Percentiles rank a stretch among this genome's conserved stretches.
Evolutionary conservation across 2,329 filamentous ascomycete species (phyloP).

Genomic region (Clonostachys chloroleuca): DNA sequence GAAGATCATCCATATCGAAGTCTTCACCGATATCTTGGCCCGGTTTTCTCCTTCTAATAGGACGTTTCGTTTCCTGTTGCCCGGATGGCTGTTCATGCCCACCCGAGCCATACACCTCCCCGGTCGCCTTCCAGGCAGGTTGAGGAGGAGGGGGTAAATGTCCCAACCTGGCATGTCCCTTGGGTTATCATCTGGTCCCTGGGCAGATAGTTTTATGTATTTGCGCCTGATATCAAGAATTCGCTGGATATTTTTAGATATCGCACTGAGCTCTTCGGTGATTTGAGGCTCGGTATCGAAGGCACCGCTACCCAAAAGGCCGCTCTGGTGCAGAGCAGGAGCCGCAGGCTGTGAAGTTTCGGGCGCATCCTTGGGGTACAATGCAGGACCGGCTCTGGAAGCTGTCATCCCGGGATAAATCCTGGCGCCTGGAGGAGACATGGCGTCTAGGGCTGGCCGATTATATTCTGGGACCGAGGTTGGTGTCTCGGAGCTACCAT

Average conservation of each 20-base stretch:
- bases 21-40: constrained; percentile 90
- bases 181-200: constrained; percentile 80
- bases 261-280: constrained; percentile 76
- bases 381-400: too few species aligned
- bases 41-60: constrained; percentile 68
- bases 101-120: constrained; percentile 2
- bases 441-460: too few species aligned
- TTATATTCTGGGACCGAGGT: not conserved
- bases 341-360: constrained; percentile 32
- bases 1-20: constrained; percentile 75
- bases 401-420: not conserved
- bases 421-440: too few species aligned
- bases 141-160: constrained; percentile 92
- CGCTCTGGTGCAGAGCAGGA: constrained; percentile 32
- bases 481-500: not conserved
- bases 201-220: constrained; percentile 82
- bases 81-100: constrained; percentile 1
- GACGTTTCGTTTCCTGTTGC: constrained; percentile 29
- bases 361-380: too few species aligned
- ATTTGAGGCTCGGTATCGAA: constrained; percentile 74
- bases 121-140: constrained; percentile 66
- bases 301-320: constrained; percentile 58
- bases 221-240: constrained; percentile 85
- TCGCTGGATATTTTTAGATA: constrained; percentile 87
- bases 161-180: constrained; percentile 79